Base-by-base conservation (phyloP, 768 basidiomycete genomes). In the Leccinum disarticulatum region DNA sequence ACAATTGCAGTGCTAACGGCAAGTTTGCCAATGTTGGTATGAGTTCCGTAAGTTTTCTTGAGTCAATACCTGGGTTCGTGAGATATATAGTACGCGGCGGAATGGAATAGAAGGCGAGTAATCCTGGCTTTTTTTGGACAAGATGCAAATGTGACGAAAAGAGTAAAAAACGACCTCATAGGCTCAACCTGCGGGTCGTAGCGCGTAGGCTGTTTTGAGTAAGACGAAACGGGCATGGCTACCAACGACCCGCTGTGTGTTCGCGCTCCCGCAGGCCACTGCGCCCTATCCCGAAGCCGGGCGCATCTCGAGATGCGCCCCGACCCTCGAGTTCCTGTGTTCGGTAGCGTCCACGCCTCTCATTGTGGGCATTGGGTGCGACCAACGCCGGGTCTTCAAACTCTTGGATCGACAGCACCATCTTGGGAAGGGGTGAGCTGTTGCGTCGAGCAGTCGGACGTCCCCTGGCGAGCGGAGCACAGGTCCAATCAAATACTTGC, bases 211-310 rank as follows among this genome's bases (percentile, higher is more conserved):
- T 11, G 51, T 69, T 65, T 69, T 64, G 31, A 51, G 56, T 33
- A 36, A 55, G 28, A 54, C 35, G 15, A 36, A 46, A 43, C 41
- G 48, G 14, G 46, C 33, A 19, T 19, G 33, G 27, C 63, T 66
- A 75, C 70, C 64, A 65, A 52, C 67, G 70, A 31, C 67, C 61
- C 17, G 66, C 65, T 7, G 67, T 68, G 38, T 77, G 74, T 56
- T 76, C 76, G 49, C 79, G 76, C 43, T 77, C 75, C 66, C 82
- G 62, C 53, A 90, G 70, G 7, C 87, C 88, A 63, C 87, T 89
- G 54, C 87, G 81, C 55, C 87, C 87, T 46, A 75, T 76, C 6
- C 87, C 87, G 59, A 74, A 84, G 9, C 87, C 87, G 38, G 87
- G 87, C 3, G 83, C 86, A 38, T 77, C 74, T n/a, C 73, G 73